Percentiles rank a stretch among this genome's conserved stretches.
phyloP scores from a whole-genome alignment of 805 yeast genomes.

The Sungouiella thailandica region DNA sequence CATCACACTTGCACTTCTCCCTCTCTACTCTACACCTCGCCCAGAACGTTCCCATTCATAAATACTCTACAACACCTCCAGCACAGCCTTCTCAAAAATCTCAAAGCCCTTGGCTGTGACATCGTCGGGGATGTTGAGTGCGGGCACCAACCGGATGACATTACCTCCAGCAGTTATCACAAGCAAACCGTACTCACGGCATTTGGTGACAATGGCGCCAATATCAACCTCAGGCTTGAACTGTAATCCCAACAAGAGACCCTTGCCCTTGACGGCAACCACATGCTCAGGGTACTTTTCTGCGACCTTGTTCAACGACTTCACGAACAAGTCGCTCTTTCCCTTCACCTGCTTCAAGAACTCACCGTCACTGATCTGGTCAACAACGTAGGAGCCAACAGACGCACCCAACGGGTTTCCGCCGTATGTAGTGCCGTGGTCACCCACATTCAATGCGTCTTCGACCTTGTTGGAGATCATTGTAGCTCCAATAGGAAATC shows the following conservation, averaged over 20 bases:
- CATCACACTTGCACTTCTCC: too few relatives aligned
- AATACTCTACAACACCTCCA: constrained; percentile 9
- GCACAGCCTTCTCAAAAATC: constrained; percentile 57
- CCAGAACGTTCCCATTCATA: not conserved
- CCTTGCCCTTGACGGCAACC: constrained; percentile 77
- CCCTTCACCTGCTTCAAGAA: constrained; percentile 57
- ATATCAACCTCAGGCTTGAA: constrained; percentile 56
- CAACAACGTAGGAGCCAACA: constrained; percentile 73
- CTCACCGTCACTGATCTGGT: constrained; percentile 53
- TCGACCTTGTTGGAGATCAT: constrained; percentile 81
- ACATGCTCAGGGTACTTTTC: constrained; percentile 57
- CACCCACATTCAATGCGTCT: constrained; percentile 72
- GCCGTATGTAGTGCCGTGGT: constrained; percentile 97
- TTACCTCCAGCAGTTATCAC: constrained; percentile 91
- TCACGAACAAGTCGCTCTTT: constrained; percentile 54
- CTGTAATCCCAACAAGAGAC: constrained; percentile 81
- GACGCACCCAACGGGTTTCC: constrained; percentile 93
- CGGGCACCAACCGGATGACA: constrained; percentile 88
- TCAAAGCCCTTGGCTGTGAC: constrained; percentile 66
- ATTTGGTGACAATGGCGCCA: constrained; percentile 53
- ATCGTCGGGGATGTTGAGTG: constrained; percentile 73
- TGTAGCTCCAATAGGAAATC: constrained; percentile 94
- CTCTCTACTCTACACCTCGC: too few relatives aligned
- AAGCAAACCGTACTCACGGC: constrained; percentile 75
- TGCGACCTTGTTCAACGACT: constrained; percentile 46